Conservation (phyloP, 1,139 yeast genomes). For the Taiozyma sp. region DNA sequence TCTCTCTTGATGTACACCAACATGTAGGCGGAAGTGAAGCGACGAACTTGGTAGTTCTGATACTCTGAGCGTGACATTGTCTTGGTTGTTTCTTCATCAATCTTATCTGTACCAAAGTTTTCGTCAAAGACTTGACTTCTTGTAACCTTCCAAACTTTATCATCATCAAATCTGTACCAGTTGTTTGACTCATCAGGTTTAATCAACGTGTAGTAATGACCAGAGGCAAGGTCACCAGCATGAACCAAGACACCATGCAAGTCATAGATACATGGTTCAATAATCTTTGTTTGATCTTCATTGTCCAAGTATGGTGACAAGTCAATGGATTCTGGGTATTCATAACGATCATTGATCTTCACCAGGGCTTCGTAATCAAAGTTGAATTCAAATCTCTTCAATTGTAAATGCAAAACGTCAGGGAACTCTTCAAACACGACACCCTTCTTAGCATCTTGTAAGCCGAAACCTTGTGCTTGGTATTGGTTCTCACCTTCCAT, state of each 20-base stretch:
- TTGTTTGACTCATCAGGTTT: constrained; percentile 66
- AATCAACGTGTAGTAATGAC: constrained; percentile 93
- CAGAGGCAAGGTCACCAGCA: constrained; percentile 92
- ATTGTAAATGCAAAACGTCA: constrained; percentile 85
- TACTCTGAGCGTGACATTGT: constrained; percentile 53
- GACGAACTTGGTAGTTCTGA: constrained; percentile 57
- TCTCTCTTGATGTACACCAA: constrained; percentile 80
- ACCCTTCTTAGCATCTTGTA: constrained; percentile 96
- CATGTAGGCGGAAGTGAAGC: constrained; percentile 96
- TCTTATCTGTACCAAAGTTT: constrained; percentile 78
- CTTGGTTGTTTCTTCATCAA: constrained; percentile 24
- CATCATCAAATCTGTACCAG: constrained; percentile 96
- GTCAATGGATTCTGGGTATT: constrained; percentile 82
- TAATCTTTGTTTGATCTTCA: constrained; percentile 38
- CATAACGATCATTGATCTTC: constrained; percentile 88
- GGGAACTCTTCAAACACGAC: constrained; percentile 90
- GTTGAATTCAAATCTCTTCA: constrained; percentile 92
- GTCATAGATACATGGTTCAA: constrained; percentile 69
- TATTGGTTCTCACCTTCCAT: constrained; percentile 94
- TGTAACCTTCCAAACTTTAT: constrained; percentile 84
- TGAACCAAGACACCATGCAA: constrained; percentile 94
- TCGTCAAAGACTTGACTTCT: constrained; percentile 83
- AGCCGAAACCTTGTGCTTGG: constrained; percentile 86
- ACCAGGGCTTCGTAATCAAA: constrained; percentile 85
- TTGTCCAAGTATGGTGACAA: constrained; percentile 73